Evolutionary conservation across 768 basidiomycete genomes (phyloP), one percentile per base, ranked within the genome.

Genomic region (Hericium erinaceus): DNA sequence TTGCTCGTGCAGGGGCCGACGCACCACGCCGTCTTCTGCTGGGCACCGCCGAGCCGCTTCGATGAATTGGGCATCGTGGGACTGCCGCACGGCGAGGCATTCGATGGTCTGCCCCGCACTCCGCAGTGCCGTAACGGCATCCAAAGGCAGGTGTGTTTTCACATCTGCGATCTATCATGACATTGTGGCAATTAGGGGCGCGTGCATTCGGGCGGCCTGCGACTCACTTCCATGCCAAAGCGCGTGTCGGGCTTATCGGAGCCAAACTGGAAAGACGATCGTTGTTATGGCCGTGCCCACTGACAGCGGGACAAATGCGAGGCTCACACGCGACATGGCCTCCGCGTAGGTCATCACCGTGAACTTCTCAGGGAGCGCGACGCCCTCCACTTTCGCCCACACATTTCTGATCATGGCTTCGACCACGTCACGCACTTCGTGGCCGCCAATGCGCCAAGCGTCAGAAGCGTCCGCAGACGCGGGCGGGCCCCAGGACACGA

Each of bases 241-340:
- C 94, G 82, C 55, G 85, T 85, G 72, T 98, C 95, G 48, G 95
- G 95, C 74, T 97, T 97, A 72, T 97, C 94, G 57, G 90, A 90
- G 13, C 94, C 94, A 76, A 85, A 97, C 88, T 94, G 60, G 20
- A 64, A 56, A 37, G 60, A 65, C 57, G 67, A 57, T 57, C 61
- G 62, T 60, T 58, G 37, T 59, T 56, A 33, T 8, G 33, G 33
- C 33, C 33, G 33, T 5, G 33, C 5, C 33, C 16, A 62, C 65
- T 63, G 57, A 51, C 58, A 57, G 49, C 61, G 44, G 33, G 46
- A 52, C 22, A 24, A 51, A 59, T 60, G 20, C 63, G 57, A 55
- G 38, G 68, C 84, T 72, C 69, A 92, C 92, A 61, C 82, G 82
- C 68, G 80, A 77, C 89, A 98, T 97, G n/a, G 94, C 92, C 66